Percentiles rank a stretch among this genome's conserved stretches.
These are phyloP conservation scores for Talaromyces sp. DNA, from an alignment of 2,329 filamentous ascomycete genomes.

Conservation along the genomic window DNA sequence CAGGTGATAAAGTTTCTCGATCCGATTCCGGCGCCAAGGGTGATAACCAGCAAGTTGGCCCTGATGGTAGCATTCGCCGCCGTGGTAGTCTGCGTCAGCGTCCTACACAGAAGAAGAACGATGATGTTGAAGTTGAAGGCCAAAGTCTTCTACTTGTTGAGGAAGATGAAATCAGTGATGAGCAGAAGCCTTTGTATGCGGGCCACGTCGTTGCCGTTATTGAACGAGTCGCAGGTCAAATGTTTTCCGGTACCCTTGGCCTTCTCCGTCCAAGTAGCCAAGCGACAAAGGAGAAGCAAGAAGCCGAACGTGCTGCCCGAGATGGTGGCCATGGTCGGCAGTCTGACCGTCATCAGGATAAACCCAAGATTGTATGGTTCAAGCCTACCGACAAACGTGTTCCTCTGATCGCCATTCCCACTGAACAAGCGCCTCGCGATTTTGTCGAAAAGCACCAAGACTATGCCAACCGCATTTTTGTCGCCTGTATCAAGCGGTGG, in stretches of 20 bases:
- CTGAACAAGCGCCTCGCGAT: constrained; percentile 92
- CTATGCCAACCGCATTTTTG: constrained; percentile 95
- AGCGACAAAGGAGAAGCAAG: constrained; percentile 98
- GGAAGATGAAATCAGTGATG: constrained; percentile 97
- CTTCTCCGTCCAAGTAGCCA: constrained; percentile 93
- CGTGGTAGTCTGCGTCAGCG: constrained; percentile 93
- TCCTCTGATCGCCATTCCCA: constrained; percentile 94
- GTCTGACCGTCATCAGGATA: constrained; percentile 83
- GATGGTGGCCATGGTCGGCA: constrained; percentile 70
- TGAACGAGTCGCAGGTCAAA: constrained; percentile 93
- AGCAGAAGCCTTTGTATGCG: constrained; percentile 94
- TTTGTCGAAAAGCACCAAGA: constrained; percentile 99
- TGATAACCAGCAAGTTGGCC: constrained; percentile 56
- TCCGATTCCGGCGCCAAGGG: constrained; percentile 56
- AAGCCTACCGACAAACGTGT: constrained; percentile 99
- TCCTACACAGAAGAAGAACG: constrained; percentile 99
- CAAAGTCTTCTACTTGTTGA: constrained; percentile 95
- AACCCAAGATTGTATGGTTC: constrained; percentile 99
- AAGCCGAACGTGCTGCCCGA: constrained; percentile 87
- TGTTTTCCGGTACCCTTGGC: constrained; percentile 96
- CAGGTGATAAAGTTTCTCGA: constrained; percentile 57
- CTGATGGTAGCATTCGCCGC: constrained; percentile 81
- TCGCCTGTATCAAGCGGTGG: constrained; percentile 99
- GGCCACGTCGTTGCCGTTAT: constrained; percentile 96
- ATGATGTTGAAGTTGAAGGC: constrained; percentile 97